Evolutionary conservation across 192 early-diverging fungal genomes (phyloP), one percentile per base, ranked within the genome.

Genomic region (Coemansia sp.): DNA sequence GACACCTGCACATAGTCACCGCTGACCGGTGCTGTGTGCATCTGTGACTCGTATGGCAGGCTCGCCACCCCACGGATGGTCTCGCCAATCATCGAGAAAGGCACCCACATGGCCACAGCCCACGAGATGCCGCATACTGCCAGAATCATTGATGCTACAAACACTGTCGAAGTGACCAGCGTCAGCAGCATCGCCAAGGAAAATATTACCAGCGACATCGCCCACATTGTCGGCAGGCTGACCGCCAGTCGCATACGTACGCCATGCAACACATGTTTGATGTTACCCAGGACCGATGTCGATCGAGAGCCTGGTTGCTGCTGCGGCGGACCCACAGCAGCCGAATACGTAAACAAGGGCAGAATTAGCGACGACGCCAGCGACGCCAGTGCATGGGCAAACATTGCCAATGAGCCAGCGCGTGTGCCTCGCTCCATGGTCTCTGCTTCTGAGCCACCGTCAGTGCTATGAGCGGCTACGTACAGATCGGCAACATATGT

Each of bases 51-150:
- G 27, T 8, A 19, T 17, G 53, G 24, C 22, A 15, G 24, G 2
- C 39, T 52, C 25, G 41, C 19, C 3, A 27, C 52, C 9, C 53
- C 60, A 43, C 69, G 74, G 45, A 75, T 75, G n/a, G 64, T 43
- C 49, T 82, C 91, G 27, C 94, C 94, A 3, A 98, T 83, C 53
- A 98, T 82, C 0, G 92, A 86, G 76, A 95, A 96, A 2, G 96
- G 96, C n/a, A 92, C 83, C 96, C 96, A 98, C 65, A 90, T 75
- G 14, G 87, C 85, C n/a, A 93, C 82, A 0, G 91, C 93, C 94
- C 94, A 98, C 1, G 91, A 83, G 23, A 97, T 75, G 22, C 96
- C 93, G 54, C 88, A 82, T 2, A 86, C 29, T 0, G 89, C 88
- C 68, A 97, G 79, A 11, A 94, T 62, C n/a, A 80, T 49, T 0